Evolutionary conservation across 352 stramenopile genomes (phyloP).

Genomic region (Elongisporangium prolatum): DNA sequence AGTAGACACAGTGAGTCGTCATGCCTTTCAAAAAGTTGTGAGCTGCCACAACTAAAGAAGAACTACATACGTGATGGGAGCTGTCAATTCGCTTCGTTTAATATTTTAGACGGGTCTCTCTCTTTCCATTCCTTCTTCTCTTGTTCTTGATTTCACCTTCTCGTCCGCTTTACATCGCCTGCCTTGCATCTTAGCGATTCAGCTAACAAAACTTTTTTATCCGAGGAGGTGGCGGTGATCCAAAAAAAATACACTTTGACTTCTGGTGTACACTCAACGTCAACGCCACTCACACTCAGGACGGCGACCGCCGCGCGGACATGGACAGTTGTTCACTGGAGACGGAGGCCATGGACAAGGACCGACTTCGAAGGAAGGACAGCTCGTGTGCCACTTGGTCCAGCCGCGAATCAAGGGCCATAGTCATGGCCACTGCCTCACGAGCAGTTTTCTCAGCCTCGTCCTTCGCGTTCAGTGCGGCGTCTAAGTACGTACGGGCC

Average conservation of each 20-base stretch:
- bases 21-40: background rate
- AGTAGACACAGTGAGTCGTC: background rate
- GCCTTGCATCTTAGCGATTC: background rate
- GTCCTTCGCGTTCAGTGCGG: slow-evolving; percentile 74
- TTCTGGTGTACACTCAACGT: background rate
- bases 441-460: slow-evolving; percentile 63
- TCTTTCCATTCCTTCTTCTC: background rate
- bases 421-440: slow-evolving; percentile 67
- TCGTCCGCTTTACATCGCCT: background rate
- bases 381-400: slow-evolving; percentile 55
- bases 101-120: background rate
- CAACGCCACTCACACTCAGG: background rate
- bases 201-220: background rate
- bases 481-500: slow-evolving; percentile 65
- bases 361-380: slow-evolving; percentile 1
- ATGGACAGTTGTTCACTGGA: background rate
- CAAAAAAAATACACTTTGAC: background rate
- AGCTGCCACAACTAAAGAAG: background rate
- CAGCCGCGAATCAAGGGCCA: slow-evolving; percentile 69
- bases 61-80: background rate
- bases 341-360: background rate
- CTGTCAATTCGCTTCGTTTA: background rate
- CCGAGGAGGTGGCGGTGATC: background rate
- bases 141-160: background rate
- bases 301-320: background rate